phyloP scores from a whole-genome alignment of 1,284 basidiomycete species.

The Phenoliferia sp. region DNA sequence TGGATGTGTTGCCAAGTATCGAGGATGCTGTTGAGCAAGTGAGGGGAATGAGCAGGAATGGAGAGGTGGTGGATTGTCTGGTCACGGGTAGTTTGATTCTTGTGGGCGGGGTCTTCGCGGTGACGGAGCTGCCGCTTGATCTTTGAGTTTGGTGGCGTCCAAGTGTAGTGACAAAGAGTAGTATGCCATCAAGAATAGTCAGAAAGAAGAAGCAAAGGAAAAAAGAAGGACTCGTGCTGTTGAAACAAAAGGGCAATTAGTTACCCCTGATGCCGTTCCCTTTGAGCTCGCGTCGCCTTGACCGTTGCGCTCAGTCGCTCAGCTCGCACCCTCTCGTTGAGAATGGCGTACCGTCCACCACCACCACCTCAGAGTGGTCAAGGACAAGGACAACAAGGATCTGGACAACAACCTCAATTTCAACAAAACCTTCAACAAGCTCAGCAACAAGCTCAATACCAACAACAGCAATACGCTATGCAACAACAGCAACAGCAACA shows the following conservation, averaged over 20 bases:
- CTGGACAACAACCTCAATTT: conserved; percentile 22
- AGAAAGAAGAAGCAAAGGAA: too few relatives aligned
- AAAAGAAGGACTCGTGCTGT: too few relatives aligned
- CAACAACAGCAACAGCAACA: conserved; percentile 11
- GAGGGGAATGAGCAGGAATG: conserved; percentile 62
- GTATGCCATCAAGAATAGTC: too few relatives aligned
- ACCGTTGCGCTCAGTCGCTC: background rate
- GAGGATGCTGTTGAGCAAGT: conserved; percentile 75
- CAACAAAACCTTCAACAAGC: conserved; percentile 1
- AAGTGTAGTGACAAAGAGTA: too few relatives aligned
- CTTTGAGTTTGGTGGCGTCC: too few relatives aligned
- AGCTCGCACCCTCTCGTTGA: background rate
- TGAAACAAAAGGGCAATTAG: too few relatives aligned
- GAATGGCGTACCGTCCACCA: background rate
- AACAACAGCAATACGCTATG: conserved; percentile 7
- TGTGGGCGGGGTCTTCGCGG: conserved; percentile 90
- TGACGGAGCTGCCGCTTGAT: conserved; percentile 50
- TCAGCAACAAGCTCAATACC: conserved; percentile 12
- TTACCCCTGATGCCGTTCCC: too few relatives aligned
- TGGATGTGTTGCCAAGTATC: conserved; percentile 80
- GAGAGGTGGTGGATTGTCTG: conserved; percentile 73
- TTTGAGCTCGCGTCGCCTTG: too few relatives aligned
- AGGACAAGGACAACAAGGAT: conserved; percentile 12
- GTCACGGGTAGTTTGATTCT: conserved; percentile 92
- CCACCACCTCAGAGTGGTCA: too few relatives aligned